phyloP scores from a whole-genome alignment of 306 rosid species.

The Inga laurina region DNA sequence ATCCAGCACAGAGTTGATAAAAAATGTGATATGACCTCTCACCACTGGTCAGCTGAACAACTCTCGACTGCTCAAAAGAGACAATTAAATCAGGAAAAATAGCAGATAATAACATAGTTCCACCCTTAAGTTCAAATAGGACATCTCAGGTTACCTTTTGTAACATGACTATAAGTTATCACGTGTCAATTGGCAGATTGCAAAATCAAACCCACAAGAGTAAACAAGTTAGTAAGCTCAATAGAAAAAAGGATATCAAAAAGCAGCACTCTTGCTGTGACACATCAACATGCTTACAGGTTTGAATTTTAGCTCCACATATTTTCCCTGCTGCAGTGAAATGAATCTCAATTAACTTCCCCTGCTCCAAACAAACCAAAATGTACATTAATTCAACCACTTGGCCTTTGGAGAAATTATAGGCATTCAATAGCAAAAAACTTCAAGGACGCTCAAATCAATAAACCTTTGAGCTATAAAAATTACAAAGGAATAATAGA shows the following conservation, averaged over 20 bases:
- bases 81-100: constrained; percentile 36
- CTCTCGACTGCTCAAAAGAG: constrained; percentile 84
- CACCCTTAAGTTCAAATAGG: constrained; percentile 33
- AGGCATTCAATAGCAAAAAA: constrained; percentile 12
- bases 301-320: constrained; percentile 77
- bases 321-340: constrained; percentile 71
- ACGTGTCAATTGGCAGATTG: constrained; percentile 33
- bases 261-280: constrained; percentile 23
- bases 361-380: constrained; percentile 59
- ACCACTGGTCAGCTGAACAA: constrained; percentile 63
- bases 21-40: constrained; percentile 91
- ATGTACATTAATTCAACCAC: constrained; percentile 32
- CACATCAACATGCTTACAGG: constrained; percentile 63
- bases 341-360: constrained; percentile 76
- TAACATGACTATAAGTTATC: constrained; percentile 57
- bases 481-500: constrained; percentile 24
- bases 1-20: constrained; percentile 97
- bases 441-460: constrained; percentile 3
- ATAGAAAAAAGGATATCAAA: constrained; percentile 27
- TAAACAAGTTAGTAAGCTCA: constrained; percentile 52
- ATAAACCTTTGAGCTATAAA: constrained; percentile 19
- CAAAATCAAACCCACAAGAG: constrained; percentile 34
- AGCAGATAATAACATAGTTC: constrained; percentile 24
- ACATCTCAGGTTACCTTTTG: constrained; percentile 74
- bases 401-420: constrained; percentile 18